Percentiles rank a stretch among this genome's conserved stretches.
phyloP scores from a whole-genome alignment of 768 basidiomycete genomes.

The Serpula lacrymans region DNA sequence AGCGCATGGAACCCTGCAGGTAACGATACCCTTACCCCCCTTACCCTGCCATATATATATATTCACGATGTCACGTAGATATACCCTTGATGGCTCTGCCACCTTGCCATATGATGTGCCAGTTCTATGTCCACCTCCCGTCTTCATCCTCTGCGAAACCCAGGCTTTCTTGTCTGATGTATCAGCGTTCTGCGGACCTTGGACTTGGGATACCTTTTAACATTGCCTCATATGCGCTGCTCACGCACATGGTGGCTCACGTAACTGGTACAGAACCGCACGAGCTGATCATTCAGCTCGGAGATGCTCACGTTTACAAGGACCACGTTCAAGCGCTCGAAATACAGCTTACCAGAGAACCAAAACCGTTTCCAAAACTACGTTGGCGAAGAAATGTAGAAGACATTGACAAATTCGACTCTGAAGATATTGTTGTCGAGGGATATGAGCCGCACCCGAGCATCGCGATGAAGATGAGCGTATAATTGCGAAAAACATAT shows the following conservation, averaged over 20 bases:
- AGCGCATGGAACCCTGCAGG: slow-evolving; percentile 99
- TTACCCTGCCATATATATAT: background rate
- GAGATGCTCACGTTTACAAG: slow-evolving; percentile 94
- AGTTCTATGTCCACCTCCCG: slow-evolving; percentile 96
- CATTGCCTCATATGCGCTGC: slow-evolving; percentile 95
- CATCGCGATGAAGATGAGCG: slow-evolving; percentile 97
- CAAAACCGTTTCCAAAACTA: slow-evolving; percentile 80
- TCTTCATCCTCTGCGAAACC: slow-evolving; percentile 48
- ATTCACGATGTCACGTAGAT: slow-evolving; percentile 44
- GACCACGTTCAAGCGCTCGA: slow-evolving; percentile 90
- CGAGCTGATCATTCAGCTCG: slow-evolving; percentile 93
- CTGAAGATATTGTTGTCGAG: slow-evolving; percentile 80
- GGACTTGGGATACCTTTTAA: slow-evolving; percentile 99
- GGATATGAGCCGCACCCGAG: slow-evolving; percentile 82
- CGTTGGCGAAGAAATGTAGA: slow-evolving; percentile 62
- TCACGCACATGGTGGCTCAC: slow-evolving; percentile 97
- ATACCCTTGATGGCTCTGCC: slow-evolving; percentile 94
- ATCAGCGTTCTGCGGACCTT: slow-evolving; percentile 94
- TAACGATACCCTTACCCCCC: slow-evolving; percentile 31
- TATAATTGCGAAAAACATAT: slow-evolving; percentile 39
- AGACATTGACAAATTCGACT: slow-evolving; percentile 77
- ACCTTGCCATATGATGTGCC: slow-evolving; percentile 98
- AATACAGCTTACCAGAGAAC: slow-evolving; percentile 74
- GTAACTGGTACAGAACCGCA: slow-evolving; percentile 83
- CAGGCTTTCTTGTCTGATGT: slow-evolving; percentile 92